phyloP scores from a whole-genome alignment of 2,329 filamentous ascomycete genomes.

The Aspergillus sp. region DNA sequence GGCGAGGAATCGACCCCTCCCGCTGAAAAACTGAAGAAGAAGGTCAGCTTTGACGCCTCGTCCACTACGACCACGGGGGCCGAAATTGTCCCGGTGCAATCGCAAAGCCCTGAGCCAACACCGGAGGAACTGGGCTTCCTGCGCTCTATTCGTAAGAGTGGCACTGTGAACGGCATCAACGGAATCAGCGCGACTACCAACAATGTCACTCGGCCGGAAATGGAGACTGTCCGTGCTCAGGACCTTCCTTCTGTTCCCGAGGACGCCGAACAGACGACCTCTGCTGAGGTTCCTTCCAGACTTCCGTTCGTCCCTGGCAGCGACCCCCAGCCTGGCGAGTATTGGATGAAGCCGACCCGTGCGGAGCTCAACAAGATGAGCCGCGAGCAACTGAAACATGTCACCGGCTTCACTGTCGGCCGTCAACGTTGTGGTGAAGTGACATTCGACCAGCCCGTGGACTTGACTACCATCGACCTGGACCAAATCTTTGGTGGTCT shows the following conservation, averaged over 20 bases:
- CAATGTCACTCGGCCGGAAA: conserved; percentile 51
- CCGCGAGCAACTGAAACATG: conserved; percentile 70
- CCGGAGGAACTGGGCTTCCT: conserved; percentile 60
- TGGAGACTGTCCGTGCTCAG: conserved; percentile 69
- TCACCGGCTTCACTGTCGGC: conserved; percentile 76
- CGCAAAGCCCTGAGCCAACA: conserved; percentile 51
- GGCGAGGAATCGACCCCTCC: conserved; percentile 39
- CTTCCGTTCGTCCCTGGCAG: conserved; percentile 27
- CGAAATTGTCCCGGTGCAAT: conserved; percentile 54
- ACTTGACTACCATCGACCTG: conserved; percentile 74
- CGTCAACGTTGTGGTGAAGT: conserved; percentile 78
- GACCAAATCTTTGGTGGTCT: conserved; percentile 77
- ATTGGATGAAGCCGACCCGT: conserved; percentile 79
- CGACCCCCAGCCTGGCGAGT: conserved; percentile 66
- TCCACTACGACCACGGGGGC: conserved; percentile 35
- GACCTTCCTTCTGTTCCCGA: conserved; percentile 79
- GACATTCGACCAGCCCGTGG: conserved; percentile 75
- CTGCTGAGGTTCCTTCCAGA: conserved; percentile 33
- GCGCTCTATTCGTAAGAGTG: conserved; percentile 51
- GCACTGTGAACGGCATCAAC: conserved; percentile 46
- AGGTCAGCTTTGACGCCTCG: conserved; percentile 81
- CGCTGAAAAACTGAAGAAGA: conserved; percentile 59
- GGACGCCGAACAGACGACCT: conserved; percentile 35
- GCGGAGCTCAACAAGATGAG: conserved; percentile 77
- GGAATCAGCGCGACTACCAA: conserved; percentile 32